Evolutionary conservation across 257 asterid species (phyloP).

Genomic region (Primulina tabacum): DNA sequence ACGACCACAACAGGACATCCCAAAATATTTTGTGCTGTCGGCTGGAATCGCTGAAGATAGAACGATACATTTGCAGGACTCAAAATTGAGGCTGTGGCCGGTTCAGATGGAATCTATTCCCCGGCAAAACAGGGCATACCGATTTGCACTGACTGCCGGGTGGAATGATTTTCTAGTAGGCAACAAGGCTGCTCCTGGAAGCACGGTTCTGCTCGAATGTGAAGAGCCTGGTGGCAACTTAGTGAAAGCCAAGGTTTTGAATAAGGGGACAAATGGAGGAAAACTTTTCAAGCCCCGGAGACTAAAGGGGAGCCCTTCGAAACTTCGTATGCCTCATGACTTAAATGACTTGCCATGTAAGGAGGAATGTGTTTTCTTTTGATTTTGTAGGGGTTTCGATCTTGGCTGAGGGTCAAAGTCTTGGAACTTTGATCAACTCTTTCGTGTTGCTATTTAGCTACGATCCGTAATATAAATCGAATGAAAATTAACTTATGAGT

Average conservation of each 20-base stretch:
- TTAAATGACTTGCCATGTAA: neutral
- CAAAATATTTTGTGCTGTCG: neutral
- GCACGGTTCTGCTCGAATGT: conserved; percentile 3
- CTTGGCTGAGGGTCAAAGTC: neutral
- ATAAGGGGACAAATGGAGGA: neutral
- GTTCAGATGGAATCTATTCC: neutral
- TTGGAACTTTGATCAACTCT: neutral
- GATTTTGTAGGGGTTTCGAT: neutral
- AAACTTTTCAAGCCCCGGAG: neutral
- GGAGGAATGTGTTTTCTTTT: neutral
- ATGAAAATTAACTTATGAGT: too few species aligned
- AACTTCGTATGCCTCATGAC: neutral
- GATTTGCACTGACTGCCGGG: neutral
- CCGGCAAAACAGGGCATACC: neutral
- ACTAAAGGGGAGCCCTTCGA: too few species aligned
- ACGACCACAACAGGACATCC: neutral
- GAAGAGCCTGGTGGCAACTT: neutral
- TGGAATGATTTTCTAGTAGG: neutral
- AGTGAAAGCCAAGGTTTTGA: neutral
- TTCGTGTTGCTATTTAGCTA: neutral
- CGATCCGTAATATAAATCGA: too few species aligned
- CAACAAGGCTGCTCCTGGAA: conserved; percentile 14
- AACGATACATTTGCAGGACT: neutral
- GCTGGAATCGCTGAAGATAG: neutral
- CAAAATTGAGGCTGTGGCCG: neutral